These are phyloP conservation scores for Fusarium sp. DNA, from an alignment of 2,329 filamentous ascomycete genomes.

Conservation along the genomic window DNA sequence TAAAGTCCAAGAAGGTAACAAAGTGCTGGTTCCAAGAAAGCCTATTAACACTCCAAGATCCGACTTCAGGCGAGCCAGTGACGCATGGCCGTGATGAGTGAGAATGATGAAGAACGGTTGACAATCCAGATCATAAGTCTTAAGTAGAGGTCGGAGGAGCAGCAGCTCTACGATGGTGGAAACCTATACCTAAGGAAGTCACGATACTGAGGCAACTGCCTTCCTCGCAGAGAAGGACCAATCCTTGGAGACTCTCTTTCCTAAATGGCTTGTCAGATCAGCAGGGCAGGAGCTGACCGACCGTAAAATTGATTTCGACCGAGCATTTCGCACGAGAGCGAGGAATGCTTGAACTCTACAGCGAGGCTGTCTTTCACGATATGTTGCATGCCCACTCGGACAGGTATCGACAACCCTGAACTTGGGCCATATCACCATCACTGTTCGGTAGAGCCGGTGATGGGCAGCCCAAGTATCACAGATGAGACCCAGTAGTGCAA, in stretches of 20 bases:
- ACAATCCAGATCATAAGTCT: not conserved
- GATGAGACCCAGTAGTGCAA: conserved; percentile 25
- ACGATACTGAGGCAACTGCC: not conserved
- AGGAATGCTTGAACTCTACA: not conserved
- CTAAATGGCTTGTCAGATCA: not conserved
- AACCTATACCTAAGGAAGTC: conserved; percentile 13
- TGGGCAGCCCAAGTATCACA: conserved; percentile 25
- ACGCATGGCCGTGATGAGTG: conserved; percentile 53
- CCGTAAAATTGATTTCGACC: conserved; percentile 8
- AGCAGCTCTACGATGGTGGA: not conserved
- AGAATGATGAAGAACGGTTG: conserved; percentile 44
- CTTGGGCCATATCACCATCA: not conserved
- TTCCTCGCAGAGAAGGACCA: not conserved
- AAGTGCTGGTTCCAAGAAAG: conserved; percentile 57
- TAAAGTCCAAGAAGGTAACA: conserved; percentile 50
- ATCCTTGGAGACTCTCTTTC: conserved; percentile 12
- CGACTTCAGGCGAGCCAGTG: conserved; percentile 46
- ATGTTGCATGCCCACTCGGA: conserved; percentile 16
- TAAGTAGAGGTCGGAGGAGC: not conserved
- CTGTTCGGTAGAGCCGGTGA: conserved; percentile 15
- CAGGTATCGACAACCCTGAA: conserved; percentile 3
- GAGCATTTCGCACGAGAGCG: conserved; percentile 4
- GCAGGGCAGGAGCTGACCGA: conserved; percentile 6
- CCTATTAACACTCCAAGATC: conserved; percentile 53
- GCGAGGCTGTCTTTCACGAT: conserved; percentile 6